Evolutionary conservation across 202 grass and related monocot genomes (phyloP), one percentile per base, ranked within the genome.

Genomic region (Brachypodium distachyon): DNA sequence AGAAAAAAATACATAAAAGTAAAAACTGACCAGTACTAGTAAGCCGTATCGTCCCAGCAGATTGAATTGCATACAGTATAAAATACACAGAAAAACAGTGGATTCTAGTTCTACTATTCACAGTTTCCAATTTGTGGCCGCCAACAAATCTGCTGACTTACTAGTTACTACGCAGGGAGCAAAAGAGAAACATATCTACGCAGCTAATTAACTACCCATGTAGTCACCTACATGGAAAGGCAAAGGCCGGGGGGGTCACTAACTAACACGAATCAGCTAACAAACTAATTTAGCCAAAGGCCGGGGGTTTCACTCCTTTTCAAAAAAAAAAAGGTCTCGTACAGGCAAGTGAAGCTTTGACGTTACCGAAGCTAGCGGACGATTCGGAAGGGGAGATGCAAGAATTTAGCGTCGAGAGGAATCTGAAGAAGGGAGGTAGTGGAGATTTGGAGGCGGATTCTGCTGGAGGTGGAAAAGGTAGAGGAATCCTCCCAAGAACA

Each of bases 361-460:
- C n/a, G 12, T 48, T 76, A 76, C 39, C 26, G 56, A 55, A 34
- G 41, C 31, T 44, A 79, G 62, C 36, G 56, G 25, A 19, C 4
- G 48, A 55, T 56, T 33, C 2, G 46, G 75, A 43, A 3, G 61
- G 42, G 5, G 31, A 55, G 36, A 42, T 16, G 49, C 36, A 68
- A 62, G 39, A 56, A 67, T 67, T 10, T 43, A 4, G 49, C 0
- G 37, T 6, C 0, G 27, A n/a, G 27, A 34, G 26, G 41, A 68
- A 70, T 59, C 64, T 70, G 63, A 12, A 32, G 37, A 26, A 43
- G 0, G 42, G 16, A 37, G 4, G 19, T 23, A 4, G 13, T 3
- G 75, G 60, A 27, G 60, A 78, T 53, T 51, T 16, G 62, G 63
- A 68, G 62, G 76, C 55, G 56, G 56, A 32, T 55, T 56, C 37